Evolutionary conservation across 1,284 basidiomycete genomes (phyloP).

Genomic region (Austroboletus niveus): DNA sequence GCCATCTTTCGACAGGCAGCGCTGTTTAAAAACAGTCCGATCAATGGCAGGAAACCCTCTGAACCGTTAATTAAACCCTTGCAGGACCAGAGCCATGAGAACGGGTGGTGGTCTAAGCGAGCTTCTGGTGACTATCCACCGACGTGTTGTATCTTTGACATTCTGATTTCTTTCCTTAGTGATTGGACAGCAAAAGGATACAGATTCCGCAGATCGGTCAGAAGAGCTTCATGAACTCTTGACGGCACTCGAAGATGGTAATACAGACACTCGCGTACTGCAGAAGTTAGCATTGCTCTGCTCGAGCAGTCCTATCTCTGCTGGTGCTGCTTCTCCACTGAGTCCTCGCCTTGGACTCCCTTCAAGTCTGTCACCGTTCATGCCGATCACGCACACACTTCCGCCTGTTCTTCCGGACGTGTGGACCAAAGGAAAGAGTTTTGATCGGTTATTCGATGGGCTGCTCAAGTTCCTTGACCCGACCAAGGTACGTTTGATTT

Average conservation of each 20-base stretch:
- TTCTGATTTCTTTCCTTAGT: conserved; percentile 39
- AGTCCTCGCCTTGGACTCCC: conserved; percentile 42
- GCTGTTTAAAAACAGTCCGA: conserved; percentile 76
- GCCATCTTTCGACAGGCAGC: conserved; percentile 69
- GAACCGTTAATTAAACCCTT: conserved; percentile 64
- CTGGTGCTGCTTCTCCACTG: conserved; percentile 40
- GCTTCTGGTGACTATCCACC: conserved; percentile 46
- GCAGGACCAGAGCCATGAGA: conserved; percentile 58
- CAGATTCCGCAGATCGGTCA: conserved; percentile 37
- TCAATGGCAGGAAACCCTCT: conserved; percentile 43
- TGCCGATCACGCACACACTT: conserved; percentile 37
- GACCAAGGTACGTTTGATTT: conserved; percentile 45
- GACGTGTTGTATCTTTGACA: not conserved
- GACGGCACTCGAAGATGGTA: conserved; percentile 48
- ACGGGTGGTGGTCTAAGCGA: conserved; percentile 76
- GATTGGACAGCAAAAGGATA: conserved; percentile 44
- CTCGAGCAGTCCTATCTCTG: conserved; percentile 52
- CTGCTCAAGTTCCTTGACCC: conserved; percentile 59
- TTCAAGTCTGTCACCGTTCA: conserved; percentile 51
- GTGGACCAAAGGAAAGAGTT: conserved; percentile 66
- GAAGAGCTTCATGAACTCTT: conserved; percentile 55
- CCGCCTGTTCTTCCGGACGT: conserved; percentile 49
- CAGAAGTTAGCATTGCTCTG: conserved; percentile 64
- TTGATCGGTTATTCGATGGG: conserved; percentile 63
- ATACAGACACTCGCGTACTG: conserved; percentile 49